Conservation (phyloP, 306 rosid species). For the Ormosia semicastrata region DNA sequence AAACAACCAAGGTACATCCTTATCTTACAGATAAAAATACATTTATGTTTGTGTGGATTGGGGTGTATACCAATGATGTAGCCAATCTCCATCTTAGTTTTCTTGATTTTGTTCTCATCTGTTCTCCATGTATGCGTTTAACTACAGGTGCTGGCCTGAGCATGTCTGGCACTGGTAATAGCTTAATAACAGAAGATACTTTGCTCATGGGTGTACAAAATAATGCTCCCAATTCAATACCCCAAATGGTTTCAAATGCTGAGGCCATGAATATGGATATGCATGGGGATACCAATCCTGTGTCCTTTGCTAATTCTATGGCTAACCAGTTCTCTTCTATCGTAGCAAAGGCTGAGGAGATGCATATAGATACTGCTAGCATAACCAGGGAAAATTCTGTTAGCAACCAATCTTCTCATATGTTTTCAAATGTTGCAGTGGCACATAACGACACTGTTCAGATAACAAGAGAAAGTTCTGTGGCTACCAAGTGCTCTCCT, state of each 20-base stretch:
- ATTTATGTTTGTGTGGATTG: background rate
- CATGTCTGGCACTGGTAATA: conserved; percentile 30
- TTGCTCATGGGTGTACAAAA: conserved; percentile 29
- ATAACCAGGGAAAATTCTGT: conserved; percentile 26
- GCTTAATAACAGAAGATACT: conserved; percentile 37
- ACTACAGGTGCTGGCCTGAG: conserved; percentile 45
- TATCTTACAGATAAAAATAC: background rate
- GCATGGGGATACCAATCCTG: conserved; percentile 23
- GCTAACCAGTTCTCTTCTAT: conserved; percentile 35
- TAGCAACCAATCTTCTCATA: conserved; percentile 35
- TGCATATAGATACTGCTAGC: conserved; percentile 33
- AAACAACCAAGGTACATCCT: conserved; percentile 50
- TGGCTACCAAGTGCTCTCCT: conserved; percentile 17
- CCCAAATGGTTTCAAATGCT: conserved; percentile 21
- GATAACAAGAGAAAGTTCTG: conserved; percentile 4
- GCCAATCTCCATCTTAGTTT: background rate
- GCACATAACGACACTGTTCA: conserved; percentile 16
- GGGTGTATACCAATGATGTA: background rate
- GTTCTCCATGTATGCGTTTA: conserved; percentile 14
- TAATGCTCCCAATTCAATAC: conserved; percentile 44
- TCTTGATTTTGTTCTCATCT: conserved; percentile 20
- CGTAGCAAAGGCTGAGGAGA: conserved; percentile 30
- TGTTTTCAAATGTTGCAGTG: conserved; percentile 28
- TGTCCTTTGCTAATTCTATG: conserved; percentile 17
- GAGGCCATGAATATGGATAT: conserved; percentile 39